Base-by-base conservation (phyloP, 2,329 filamentous ascomycete species). In the Cladosporium sp. region DNA sequence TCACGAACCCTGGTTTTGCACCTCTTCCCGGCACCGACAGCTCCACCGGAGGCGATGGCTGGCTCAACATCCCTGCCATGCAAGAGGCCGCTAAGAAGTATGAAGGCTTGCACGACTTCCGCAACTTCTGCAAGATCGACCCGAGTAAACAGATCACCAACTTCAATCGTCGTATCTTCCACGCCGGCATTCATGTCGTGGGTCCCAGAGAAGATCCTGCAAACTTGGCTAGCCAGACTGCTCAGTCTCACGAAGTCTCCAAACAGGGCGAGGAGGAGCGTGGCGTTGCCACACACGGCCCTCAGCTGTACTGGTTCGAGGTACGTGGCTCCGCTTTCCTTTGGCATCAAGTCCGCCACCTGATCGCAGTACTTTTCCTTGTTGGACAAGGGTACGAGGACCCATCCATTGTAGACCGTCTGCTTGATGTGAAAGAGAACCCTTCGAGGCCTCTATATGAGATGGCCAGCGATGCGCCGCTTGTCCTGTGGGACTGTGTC, bases 331-430 rank as follows among this genome's bases (percentile, higher is more conserved):
- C 89, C 7, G 94, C 92, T 1, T 99, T 99, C 74, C 77, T 99
- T 49, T 99, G 94, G 94, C 94, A 99, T 76, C 94, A 99, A 76
- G 95, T 99, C 65, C 87, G 94, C 22, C 90, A 93, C 77, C 92
- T 99, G 84, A 87, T 95, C n/a, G 85, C 88, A 15, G 80, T 97
- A 6, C 79, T 99, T n/a, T 97, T 99, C 78, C 80, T 94, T 11
- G 86, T 97, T 8, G 94, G 90, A 28, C 94, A 99, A 75, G 86
- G 91, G 0, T 83, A 96, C 15, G 94, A 99, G 73, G 72, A 80
- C 28, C 88, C 92, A 0, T 82, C 82, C 0, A 76, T 97, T 14
- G 80, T 97, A 43, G 80, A 84, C 54, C 80, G 87, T 22, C 79
- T 99, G 42, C 82, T 99, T 25, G 89, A 97, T 70, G 78, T 89